Base-by-base conservation (phyloP, 768 basidiomycete genomes). In the Strobilomyces echinocephalus region DNA sequence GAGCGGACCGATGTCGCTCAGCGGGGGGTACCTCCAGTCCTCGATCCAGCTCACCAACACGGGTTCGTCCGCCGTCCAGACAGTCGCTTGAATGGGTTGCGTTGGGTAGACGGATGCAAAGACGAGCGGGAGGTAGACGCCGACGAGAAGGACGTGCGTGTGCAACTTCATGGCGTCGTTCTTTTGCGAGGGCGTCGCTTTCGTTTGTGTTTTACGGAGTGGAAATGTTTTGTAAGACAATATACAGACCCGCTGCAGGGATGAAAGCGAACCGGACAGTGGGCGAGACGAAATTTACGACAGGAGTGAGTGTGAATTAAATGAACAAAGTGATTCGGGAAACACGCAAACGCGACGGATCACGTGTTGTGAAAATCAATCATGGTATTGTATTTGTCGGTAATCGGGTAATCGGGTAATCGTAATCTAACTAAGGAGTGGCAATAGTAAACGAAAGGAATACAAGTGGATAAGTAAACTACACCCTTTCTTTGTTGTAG, bases 21-120 rank as follows among this genome's bases (percentile, higher is more conserved):
- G 54, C 20, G 61, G 59, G 0, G 84, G 83, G 8, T 57, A 56
- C 1, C 42, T 62, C 7, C 66, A 63, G 41, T 81, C 77, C 38
- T 85, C 82, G 35, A 63, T 66, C 84, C 84, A 87, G 4, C 63
- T 73, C 4, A 83, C 62, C 9, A 61, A 38, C 21, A 71, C 71
- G 5, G 71, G 67, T 39, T 73, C 66, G 9, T 80, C 82, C 34
- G 78, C 72, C 30, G 63, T 61, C 55, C 76, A 76, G 3, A 74
- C 70, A 0, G 81, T 79, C 18, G 62, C 68, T 31, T 76, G 67
- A 15, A 76, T 55, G 4, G 83, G 84, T 15, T 72, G 63, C 0
- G 78, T 83, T 1, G 80, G 77, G 54, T 79, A 83, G 24, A 84
- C 63, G 8, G 73, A 73, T 26, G 72, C 76, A 14, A 56, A 45